A percentile compares a stretch with the other conserved stretches of the same genome.
Conservation (phyloP, 140 eudicot genomes). For the Senecio squalidus region DNA sequence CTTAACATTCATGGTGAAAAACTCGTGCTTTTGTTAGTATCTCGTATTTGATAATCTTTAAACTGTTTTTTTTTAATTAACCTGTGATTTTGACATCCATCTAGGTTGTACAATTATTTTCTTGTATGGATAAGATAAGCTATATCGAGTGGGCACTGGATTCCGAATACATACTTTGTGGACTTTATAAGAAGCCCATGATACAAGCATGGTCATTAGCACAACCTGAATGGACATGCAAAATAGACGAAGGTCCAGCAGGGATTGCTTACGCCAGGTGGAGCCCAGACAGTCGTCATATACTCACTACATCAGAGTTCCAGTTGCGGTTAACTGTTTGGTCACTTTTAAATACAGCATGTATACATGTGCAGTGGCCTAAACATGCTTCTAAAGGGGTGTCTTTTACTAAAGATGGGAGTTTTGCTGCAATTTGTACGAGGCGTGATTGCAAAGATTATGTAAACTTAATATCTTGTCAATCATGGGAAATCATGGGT, state of each 20-base stretch:
- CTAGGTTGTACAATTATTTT: constrained; percentile 87
- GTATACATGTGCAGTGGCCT: constrained; percentile 92
- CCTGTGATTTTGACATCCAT: neutral
- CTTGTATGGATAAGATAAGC: constrained; percentile 87
- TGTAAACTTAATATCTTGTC: constrained; percentile 76
- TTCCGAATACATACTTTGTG: constrained; percentile 93
- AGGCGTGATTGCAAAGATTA: constrained; percentile 98
- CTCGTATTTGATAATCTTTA: neutral
- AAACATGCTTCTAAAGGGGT: constrained; percentile 96
- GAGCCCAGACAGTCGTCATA: constrained; percentile 99
- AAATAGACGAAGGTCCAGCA: constrained; percentile 97
- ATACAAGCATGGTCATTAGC: constrained; percentile 95
- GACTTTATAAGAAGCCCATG: constrained; percentile 82
- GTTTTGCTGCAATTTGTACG: constrained; percentile 90
- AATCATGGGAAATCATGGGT: constrained; percentile 92
- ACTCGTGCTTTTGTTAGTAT: neutral
- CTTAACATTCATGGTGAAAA: neutral
- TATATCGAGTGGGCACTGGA: constrained; percentile 97
- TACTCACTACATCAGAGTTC: constrained; percentile 93
- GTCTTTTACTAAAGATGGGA: constrained; percentile 90
- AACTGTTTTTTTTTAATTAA: neutral
- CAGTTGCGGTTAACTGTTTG: constrained; percentile 87
- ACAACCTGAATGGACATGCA: constrained; percentile 99
- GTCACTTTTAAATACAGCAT: constrained; percentile 92
- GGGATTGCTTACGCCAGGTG: constrained; percentile 98